Evolutionary conservation across 768 basidiomycete species (phyloP), one percentile per base, ranked within the genome.

Genomic region (Pleurotus eryngii): DNA sequence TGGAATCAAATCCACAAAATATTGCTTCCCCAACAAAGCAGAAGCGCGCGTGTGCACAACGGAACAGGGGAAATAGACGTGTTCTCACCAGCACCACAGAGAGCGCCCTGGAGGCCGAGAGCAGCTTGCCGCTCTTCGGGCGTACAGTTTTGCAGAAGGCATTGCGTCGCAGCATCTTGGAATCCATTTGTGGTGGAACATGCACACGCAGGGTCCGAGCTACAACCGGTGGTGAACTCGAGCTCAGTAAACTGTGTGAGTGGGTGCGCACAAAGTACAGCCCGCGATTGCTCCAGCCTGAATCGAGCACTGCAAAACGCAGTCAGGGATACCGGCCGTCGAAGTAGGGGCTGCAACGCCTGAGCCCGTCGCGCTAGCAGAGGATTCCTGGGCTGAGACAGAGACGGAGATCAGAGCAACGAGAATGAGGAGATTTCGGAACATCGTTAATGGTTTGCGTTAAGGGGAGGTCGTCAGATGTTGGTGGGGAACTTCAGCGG

Each of bases 31-130:
- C 27, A 15, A 37, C 30, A 50, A 50, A 50, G 35, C 1, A 37
- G 38, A 14, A 45, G 20, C 17, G 15, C 17, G 20, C n/a, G 43
- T 20, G n/a, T n/a, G n/a, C n/a, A n/a, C n/a, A n/a, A n/a, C n/a
- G n/a, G n/a, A n/a, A n/a, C n/a, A n/a, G 38, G 38, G 9, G n/a
- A n/a, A 50, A 17, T n/a, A 50, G 27, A 50, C 15, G 22, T 18
- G 11, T 12, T 38, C 51, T 15, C n/a, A 53, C 51, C 51, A 39
- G 37, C 51, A 26, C 51, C 51, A 37, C 51, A 53, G n/a, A 53
- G 22, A 42, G 51, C 51, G 14, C 7, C 17, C 7, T 53, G 51
- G 11, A 53, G 38, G 42, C 51, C 51, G 12, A 53, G 51, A 2
- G 51, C 51, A 40, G 51, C 39, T 26, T 53, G 51, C 26, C 43